Conservation (phyloP, 768 basidiomycete species). For the Collybia sp. region DNA sequence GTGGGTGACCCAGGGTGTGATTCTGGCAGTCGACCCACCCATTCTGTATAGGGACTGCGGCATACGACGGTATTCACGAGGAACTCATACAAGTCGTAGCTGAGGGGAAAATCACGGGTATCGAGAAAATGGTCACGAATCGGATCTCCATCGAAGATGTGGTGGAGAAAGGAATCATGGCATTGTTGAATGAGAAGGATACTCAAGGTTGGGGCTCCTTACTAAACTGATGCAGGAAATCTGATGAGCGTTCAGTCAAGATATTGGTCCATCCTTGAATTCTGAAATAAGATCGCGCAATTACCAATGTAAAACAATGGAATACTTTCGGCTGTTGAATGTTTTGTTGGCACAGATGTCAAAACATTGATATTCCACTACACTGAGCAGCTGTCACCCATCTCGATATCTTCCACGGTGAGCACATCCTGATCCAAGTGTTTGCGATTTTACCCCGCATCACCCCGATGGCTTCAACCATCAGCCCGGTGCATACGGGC, state of each 20-base stretch:
- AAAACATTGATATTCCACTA: too few species aligned
- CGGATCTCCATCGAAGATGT: conserved; percentile 36
- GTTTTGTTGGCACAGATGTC: too few species aligned
- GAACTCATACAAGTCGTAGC: conserved; percentile 35
- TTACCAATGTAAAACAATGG: too few species aligned
- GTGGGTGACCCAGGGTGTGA: conserved; percentile 13
- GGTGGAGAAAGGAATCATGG: conserved; percentile 35
- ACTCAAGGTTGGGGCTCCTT: conserved; percentile 27
- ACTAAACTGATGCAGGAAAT: neutral
- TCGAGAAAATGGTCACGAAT: conserved; percentile 38
- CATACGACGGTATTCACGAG: conserved; percentile 32
- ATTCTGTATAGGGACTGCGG: conserved; percentile 23
- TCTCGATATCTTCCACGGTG: too few species aligned
- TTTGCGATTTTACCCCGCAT: conserved; percentile 75
- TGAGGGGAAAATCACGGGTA: conserved; percentile 28
- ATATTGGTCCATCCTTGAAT: conserved; percentile 28
- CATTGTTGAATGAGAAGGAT: conserved; percentile 34
- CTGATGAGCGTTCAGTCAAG: conserved; percentile 22
- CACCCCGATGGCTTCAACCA: conserved; percentile 76
- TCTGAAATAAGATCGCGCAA: too few species aligned
- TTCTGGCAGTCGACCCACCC: neutral
- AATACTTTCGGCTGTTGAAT: too few species aligned
- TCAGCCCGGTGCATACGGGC: conserved; percentile 78
- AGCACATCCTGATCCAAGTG: conserved; percentile 29
- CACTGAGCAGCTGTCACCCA: too few species aligned